Percentiles rank a stretch among this genome's conserved stretches.
These are phyloP conservation scores for Nakazawaea siamensis DNA, from an alignment of 805 yeast species.

Conservation along the genomic window DNA sequence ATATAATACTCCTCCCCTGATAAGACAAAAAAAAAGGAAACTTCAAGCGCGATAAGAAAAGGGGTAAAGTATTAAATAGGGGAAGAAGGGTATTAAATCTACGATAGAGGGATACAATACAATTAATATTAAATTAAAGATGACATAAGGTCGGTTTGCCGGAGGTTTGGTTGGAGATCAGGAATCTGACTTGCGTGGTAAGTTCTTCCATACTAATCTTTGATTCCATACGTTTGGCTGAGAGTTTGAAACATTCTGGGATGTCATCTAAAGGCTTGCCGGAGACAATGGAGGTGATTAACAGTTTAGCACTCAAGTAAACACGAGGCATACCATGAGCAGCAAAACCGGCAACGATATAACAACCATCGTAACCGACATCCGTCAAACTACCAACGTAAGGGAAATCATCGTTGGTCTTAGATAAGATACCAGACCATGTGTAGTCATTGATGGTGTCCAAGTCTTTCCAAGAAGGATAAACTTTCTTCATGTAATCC, in stretches of 20 bases:
- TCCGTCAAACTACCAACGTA: slow-evolving; percentile 11
- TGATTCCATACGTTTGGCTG: slow-evolving; percentile 9
- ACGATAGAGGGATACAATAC: no score
- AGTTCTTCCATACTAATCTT: no score
- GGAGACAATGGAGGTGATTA: slow-evolving; percentile 9
- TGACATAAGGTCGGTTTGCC: no score
- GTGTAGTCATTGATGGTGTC: slow-evolving; percentile 6
- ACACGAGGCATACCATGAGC: slow-evolving; percentile 16
- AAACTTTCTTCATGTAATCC: slow-evolving; percentile 8
- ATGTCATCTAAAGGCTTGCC: slow-evolving; percentile 10
- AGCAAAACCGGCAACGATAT: slow-evolving; percentile 13
- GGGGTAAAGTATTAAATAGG: no score
- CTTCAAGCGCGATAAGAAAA: no score
- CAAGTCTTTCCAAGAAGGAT: slow-evolving; percentile 7
- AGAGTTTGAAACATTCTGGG: slow-evolving; percentile 11
- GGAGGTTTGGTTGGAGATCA: no score
- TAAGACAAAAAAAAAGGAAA: no score
- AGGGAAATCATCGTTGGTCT: slow-evolving; percentile 12
- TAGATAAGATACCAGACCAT: slow-evolving; percentile 15
- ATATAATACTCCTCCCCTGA: no score
- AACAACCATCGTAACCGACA: slow-evolving; percentile 7
- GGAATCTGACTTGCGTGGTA: no score
- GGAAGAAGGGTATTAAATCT: no score
- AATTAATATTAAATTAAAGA: no score
- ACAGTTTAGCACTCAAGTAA: slow-evolving; percentile 10